Evolutionary conservation across 257 asterid genomes (phyloP), one percentile per base, ranked within the genome.

Genomic region (Scutellaria galericulata): DNA sequence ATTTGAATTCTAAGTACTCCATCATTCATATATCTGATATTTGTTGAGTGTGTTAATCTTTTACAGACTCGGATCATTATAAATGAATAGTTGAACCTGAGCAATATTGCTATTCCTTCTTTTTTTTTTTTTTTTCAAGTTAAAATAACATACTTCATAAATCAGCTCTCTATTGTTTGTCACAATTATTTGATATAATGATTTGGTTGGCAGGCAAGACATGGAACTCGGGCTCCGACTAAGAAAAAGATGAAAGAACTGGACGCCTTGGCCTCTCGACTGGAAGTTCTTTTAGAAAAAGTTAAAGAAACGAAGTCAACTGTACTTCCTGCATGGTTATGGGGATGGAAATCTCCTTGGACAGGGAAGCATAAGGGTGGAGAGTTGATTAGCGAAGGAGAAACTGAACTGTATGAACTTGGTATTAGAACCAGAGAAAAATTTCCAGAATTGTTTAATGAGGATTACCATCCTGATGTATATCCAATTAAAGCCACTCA

Each of bases 211-310:
- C 83, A 95, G 99, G 96, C 98, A 70, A 88, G 98, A 84, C 98
- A 95, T 72, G 98, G 98, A 42, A 88, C 99, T 55, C 90, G 99
- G 11, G 97, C 99, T 78, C 98, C 99, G 52, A 95, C 98, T 6
- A 92, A 88, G 86, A 95, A 92, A 82, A 92, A 83, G 83, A 71
- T 92, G 80, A 87, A 85, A 80, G 86, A 80, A 61, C 81, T 95
- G 55, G 98, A 84, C 53, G 83, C 78, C 73, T 81, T 95, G 77
- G 84, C 85, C 61, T 68, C 85, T 74, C 94, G 84, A 51, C 79
- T 92, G 70, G 75, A 79, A 82, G 75, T 81, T 71, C 92, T 95
- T 57, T 51, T 92, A 67, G 82, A 75, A 64, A 83, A 74, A 35
- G 89, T 79, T 24, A 83, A 85, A 84, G 83, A 81, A 20, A 76